These are phyloP conservation scores for Diaporthe ilicicola DNA, from an alignment of 2,329 filamentous ascomycete species.

Conservation along the genomic window DNA sequence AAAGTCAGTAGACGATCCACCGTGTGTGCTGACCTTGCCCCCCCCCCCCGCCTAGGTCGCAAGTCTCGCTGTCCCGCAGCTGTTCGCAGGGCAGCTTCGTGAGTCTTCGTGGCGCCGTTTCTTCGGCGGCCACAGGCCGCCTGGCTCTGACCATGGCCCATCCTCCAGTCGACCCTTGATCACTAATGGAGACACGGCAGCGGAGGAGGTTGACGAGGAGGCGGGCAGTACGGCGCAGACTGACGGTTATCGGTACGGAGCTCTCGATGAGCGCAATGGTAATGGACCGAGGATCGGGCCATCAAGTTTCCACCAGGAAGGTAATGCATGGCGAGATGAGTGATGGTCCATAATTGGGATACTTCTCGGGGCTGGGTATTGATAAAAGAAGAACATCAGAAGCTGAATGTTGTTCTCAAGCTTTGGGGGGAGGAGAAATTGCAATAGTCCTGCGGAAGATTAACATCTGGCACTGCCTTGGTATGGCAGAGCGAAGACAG, in stretches of 20 bases:
- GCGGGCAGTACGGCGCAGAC: background rate
- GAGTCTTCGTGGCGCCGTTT: slow-evolving; percentile 16
- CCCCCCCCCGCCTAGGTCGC: background rate
- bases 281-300: slow-evolving; percentile 23
- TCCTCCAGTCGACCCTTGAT: slow-evolving; percentile 23
- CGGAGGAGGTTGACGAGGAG: slow-evolving; percentile 29
- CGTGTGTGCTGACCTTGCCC: background rate
- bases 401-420: background rate
- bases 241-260: slow-evolving; percentile 22
- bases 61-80: slow-evolving; percentile 18
- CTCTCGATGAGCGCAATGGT: background rate
- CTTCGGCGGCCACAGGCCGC: background rate
- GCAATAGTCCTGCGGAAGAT: too few relatives aligned
- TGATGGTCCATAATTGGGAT: background rate
- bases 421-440: background rate
- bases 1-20: background rate
- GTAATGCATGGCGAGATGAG: slow-evolving; percentile 26
- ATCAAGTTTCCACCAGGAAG: slow-evolving; percentile 18
- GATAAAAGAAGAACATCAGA: background rate
- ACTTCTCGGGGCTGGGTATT: background rate
- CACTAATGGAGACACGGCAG: slow-evolving; percentile 8
- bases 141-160: background rate
- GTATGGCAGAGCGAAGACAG: too few relatives aligned
- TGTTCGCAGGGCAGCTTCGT: background rate
- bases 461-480: too few relatives aligned